These are phyloP conservation scores for Boletellus emodensis DNA, from an alignment of 768 basidiomycete species.

Conservation along the genomic window DNA sequence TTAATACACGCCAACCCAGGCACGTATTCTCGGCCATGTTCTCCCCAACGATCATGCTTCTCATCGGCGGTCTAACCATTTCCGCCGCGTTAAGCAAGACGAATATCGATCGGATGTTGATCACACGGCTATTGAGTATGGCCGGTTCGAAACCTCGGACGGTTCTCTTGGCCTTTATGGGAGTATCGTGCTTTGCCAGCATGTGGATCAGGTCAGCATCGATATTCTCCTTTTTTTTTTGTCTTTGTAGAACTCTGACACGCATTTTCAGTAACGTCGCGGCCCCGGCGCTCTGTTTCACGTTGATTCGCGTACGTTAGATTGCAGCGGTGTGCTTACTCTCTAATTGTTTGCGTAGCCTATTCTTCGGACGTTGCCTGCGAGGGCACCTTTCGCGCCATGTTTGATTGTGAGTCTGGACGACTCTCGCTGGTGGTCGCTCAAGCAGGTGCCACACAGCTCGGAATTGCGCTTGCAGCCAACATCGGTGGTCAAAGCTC, in stretches of 20 bases:
- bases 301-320: slow-evolving; percentile 77
- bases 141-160: slow-evolving; percentile 85
- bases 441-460: slow-evolving; percentile 39
- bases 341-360: slow-evolving; percentile 50
- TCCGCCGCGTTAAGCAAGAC: slow-evolving; percentile 95
- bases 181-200: slow-evolving; percentile 93
- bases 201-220: slow-evolving; percentile 94
- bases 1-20: slow-evolving; percentile 37
- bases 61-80: slow-evolving; percentile 97
- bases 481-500: slow-evolving; percentile 98
- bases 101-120: slow-evolving; percentile 86
- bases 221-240: neutral
- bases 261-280: slow-evolving; percentile 75
- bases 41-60: slow-evolving; percentile 96
- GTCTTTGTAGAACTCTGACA: slow-evolving; percentile 4
- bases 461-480: slow-evolving; percentile 95
- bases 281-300: slow-evolving; percentile 95
- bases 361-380: slow-evolving; percentile 86
- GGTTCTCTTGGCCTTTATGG: slow-evolving; percentile 93
- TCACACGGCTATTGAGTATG: slow-evolving; percentile 84
- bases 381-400: slow-evolving; percentile 81
- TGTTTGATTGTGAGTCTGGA: slow-evolving; percentile 74
- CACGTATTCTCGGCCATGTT: slow-evolving; percentile 95
- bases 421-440: neutral
- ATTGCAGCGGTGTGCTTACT: neutral